phyloP scores from a whole-genome alignment of 768 basidiomycete species.

The Phylloporus scabripes region DNA sequence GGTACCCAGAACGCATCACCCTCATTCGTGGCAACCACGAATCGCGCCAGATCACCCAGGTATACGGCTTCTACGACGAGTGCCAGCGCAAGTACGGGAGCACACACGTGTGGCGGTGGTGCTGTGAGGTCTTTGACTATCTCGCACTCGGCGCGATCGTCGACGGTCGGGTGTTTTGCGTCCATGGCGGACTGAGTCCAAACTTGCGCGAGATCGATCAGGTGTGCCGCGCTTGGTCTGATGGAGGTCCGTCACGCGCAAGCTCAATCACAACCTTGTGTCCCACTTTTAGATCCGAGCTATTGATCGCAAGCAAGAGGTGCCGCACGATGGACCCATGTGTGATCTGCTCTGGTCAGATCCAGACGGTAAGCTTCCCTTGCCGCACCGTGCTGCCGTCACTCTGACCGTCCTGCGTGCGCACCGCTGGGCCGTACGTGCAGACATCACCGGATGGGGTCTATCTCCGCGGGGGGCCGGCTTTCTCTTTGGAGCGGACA shows the following conservation, averaged over 20 bases:
- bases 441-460: conserved; percentile 92
- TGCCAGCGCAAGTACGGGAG: conserved; percentile 94
- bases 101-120: conserved; percentile 95
- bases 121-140: conserved; percentile 98
- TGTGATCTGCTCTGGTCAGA: conserved; percentile 99
- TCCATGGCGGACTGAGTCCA: conserved; percentile 94
- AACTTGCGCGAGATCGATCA: conserved; percentile 84
- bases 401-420: neutral
- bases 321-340: conserved; percentile 98
- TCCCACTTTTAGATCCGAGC: conserved; percentile 64
- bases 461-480: conserved; percentile 97
- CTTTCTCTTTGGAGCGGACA: conserved; percentile 90
- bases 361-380: conserved; percentile 68
- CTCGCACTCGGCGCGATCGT: conserved; percentile 91
- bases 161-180: conserved; percentile 96
- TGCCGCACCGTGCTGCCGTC: conserved; percentile 3
- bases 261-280: conserved; percentile 21
- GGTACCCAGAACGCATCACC: conserved; percentile 95
- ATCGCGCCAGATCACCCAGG: conserved; percentile 94
- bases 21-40: conserved; percentile 98
- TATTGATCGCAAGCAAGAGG: conserved; percentile 95
- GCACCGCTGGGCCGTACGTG: neutral
- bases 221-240: conserved; percentile 39
- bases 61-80: conserved; percentile 93
- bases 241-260: neutral